Conservation (phyloP, 805 yeast species). For the Wickerhamomyces xylosicus region DNA sequence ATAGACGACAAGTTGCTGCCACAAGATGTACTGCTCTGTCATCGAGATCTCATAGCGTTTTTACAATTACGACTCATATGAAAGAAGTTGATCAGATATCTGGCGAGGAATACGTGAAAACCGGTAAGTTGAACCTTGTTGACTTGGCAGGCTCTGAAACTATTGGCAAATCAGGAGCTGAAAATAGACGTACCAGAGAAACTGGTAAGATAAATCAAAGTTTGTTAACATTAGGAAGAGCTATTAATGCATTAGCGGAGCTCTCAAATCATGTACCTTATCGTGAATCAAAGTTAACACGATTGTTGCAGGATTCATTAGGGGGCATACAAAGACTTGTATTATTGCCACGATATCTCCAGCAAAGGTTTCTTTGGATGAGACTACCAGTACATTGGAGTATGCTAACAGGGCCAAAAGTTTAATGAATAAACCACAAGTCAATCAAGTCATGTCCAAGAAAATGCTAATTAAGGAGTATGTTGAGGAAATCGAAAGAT, state of each 20-base stretch:
- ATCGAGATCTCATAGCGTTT: conserved; percentile 73
- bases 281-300: conserved; percentile 72
- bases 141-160: conserved; percentile 93
- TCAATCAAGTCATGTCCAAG: conserved; percentile 49
- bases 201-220: conserved; percentile 89
- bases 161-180: conserved; percentile 75
- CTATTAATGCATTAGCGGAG: conserved; percentile 64
- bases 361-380: conserved; percentile 59
- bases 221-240: conserved; percentile 75
- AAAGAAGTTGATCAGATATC: conserved; percentile 36
- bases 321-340: conserved; percentile 77
- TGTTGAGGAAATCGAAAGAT: conserved; percentile 41
- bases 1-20: conserved; percentile 61
- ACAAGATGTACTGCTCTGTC: conserved; percentile 72
- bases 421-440: conserved; percentile 59
- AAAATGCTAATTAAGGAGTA: conserved; percentile 42
- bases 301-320: conserved; percentile 69
- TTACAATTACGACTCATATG: conserved; percentile 55
- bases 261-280: conserved; percentile 68
- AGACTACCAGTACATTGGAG: conserved; percentile 71
- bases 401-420: conserved; percentile 78
- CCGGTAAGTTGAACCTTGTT: conserved; percentile 74
- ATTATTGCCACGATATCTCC: conserved; percentile 80
- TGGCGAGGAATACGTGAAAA: conserved; percentile 38
- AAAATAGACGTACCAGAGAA: conserved; percentile 74